phyloP scores from a whole-genome alignment of 768 basidiomycete genomes.

The Phylloporus sp. region DNA sequence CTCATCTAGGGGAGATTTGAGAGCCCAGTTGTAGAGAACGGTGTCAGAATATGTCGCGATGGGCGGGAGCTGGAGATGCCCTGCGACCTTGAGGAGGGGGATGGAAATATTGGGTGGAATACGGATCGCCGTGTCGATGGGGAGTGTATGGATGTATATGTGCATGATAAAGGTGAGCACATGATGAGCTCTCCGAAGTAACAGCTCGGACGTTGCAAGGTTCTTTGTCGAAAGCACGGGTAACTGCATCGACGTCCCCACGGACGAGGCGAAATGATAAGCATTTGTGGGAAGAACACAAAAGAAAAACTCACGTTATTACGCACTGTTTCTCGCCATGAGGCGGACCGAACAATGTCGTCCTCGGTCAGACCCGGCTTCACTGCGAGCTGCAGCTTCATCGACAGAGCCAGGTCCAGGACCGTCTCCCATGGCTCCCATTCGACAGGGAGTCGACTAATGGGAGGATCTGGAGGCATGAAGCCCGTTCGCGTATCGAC shows the following conservation, averaged over 20 bases:
- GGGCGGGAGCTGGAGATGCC: slow-evolving; percentile 74
- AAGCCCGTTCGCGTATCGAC: slow-evolving; percentile 90
- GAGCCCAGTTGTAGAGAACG: slow-evolving; percentile 82
- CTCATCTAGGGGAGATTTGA: slow-evolving; percentile 24
- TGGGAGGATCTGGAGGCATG: slow-evolving; percentile 75
- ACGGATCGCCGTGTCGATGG: slow-evolving; percentile 43
- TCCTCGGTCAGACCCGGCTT: slow-evolving; percentile 36
- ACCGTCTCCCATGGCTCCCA: slow-evolving; percentile 73
- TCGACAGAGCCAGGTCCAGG: slow-evolving; percentile 46
- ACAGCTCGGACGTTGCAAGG: slow-evolving; percentile 46
- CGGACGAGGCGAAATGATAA: not conserved
- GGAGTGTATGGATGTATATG: slow-evolving; percentile 69
- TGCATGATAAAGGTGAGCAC: slow-evolving; percentile 72
- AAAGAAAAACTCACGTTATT: slow-evolving; percentile 35
- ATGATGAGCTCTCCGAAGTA: slow-evolving; percentile 66
- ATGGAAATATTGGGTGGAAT: slow-evolving; percentile 70
- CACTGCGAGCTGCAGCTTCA: slow-evolving; percentile 50
- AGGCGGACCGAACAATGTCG: slow-evolving; percentile 39
- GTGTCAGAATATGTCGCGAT: slow-evolving; percentile 88
- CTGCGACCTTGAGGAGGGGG: slow-evolving; percentile 69
- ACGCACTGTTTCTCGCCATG: slow-evolving; percentile 51
- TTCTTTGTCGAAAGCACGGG: slow-evolving; percentile 44
- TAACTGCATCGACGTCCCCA: slow-evolving; percentile 37
- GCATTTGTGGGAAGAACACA: not conserved
- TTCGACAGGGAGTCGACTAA: slow-evolving; percentile 49